These are phyloP conservation scores for Cichorium intybus DNA, from an alignment of 140 eudicot species.

Conservation along the genomic window DNA sequence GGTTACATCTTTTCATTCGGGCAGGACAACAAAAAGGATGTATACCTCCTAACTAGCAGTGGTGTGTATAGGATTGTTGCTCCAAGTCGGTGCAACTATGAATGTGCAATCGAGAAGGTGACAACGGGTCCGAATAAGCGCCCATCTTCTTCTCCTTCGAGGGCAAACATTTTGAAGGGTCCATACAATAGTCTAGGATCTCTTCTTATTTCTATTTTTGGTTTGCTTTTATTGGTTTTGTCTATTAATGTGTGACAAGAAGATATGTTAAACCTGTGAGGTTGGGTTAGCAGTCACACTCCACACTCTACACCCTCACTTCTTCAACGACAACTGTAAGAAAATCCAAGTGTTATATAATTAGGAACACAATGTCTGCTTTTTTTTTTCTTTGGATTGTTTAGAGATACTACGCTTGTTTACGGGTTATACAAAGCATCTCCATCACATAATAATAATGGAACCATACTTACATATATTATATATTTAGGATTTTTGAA, in stretches of 20 bases:
- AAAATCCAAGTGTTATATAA: not conserved
- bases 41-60: slow-evolving; percentile 52
- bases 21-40: slow-evolving; percentile 60
- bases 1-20: slow-evolving; percentile 81
- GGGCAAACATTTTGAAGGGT: slow-evolving; percentile 25
- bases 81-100: slow-evolving; percentile 68
- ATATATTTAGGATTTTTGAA: too few relatives aligned
- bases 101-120: slow-evolving; percentile 46
- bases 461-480: too few relatives aligned
- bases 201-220: slow-evolving; percentile 22
- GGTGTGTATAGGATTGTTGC: slow-evolving; percentile 78
- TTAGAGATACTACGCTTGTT: not conserved
- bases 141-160: slow-evolving; percentile 41
- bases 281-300: not conserved
- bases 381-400: not conserved
- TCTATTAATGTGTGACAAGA: not conserved
- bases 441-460: too few relatives aligned
- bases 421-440: not conserved
- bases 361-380: not conserved
- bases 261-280: not conserved
- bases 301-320: not conserved
- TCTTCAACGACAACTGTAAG: not conserved
- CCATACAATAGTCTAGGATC: slow-evolving; percentile 5
- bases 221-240: slow-evolving; percentile 12
- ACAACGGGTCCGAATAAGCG: slow-evolving; percentile 21